A percentile compares a stretch with the other conserved stretches of the same genome.
Evolutionary conservation across 495 filamentous ascomycete species (phyloP).

Genomic region (Arthonia radiata): DNA sequence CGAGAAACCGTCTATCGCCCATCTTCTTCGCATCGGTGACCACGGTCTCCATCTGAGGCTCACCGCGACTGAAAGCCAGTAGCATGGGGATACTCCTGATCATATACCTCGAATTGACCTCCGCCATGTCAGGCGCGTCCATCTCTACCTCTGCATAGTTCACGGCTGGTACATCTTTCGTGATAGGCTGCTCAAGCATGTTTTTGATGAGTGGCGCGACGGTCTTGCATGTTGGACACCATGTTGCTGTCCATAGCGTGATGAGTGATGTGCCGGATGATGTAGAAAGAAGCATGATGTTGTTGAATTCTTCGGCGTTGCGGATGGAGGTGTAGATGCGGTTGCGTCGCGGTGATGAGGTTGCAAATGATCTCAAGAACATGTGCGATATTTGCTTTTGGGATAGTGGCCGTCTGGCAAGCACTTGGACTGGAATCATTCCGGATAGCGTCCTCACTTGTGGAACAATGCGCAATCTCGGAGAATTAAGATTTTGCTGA

Average conservation of each 20-base stretch:
- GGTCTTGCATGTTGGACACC: constrained; percentile 30
- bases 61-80: constrained; percentile 35
- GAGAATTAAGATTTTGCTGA: no score
- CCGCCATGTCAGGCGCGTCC: constrained; percentile 33
- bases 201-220: constrained; percentile 27
- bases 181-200: constrained; percentile 27
- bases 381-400: no score
- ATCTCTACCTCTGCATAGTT: constrained; percentile 35
- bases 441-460: no score
- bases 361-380: no score
- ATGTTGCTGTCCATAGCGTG: constrained; percentile 46
- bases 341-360: constrained; percentile 6
- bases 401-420: no score
- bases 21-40: constrained; percentile 27
- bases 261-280: constrained; percentile 32
- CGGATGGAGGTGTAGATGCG: constrained; percentile 24
- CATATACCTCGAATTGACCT: constrained; percentile 27
- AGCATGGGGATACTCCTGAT: constrained; percentile 44
- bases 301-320: constrained; percentile 31
- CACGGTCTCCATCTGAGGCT: constrained; percentile 28
- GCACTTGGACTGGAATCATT: no score
- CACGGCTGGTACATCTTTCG: constrained; percentile 34
- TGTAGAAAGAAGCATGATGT: constrained; percentile 31
- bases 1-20: constrained; percentile 26
- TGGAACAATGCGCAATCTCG: no score